Evolutionary conservation across 352 stramenopile species (phyloP), one percentile per base, ranked within the genome.

Genomic region (Phytophthora pini): DNA sequence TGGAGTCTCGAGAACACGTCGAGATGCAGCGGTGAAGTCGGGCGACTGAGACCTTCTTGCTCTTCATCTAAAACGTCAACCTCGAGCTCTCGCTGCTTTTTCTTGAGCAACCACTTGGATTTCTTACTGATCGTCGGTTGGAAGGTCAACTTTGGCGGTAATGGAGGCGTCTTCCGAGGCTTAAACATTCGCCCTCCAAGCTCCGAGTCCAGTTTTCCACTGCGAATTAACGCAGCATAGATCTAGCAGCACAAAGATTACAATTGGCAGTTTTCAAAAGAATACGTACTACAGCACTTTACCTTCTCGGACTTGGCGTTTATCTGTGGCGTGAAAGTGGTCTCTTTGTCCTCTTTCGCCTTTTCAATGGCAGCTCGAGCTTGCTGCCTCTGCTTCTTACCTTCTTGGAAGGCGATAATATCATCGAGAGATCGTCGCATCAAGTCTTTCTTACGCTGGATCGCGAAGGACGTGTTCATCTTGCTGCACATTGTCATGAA

Each of bases 401-500:
- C 74, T 27, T 78, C 70, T 27, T 87, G 71, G 41, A 74, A 86
- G 5, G 67, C 65, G 34, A 89, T 72, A 50, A 89, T 77, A 51
- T 86, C 80, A 51, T 87, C 74, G 2, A 89, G 48, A 0, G 78
- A 87, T 4, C 81, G 74, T 47, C 53, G 60, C 74, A 82, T 84
- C 39, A 74, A 51, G 11, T 84, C 58, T 31, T 81, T 84, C 48
- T 83, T 84, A 11, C 66, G 62, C 41, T 84, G 72, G 24, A 78
- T 84, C 17, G 53, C 61, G 39, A 75, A 81, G 0, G 76, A 79
- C 3, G 59, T 51, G 63, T 87, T 86, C 66, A 81, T 81, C 45
- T 76, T 82, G 32, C 47, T 63, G 47, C 80, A 89, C 53, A 80
- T 81, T 11, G 68, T 56, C 80, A 87, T 82, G 59, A 89, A 89